Evolutionary conservation across 2,329 filamentous ascomycete species (phyloP).

Genomic region (Aspergillus candidus): DNA sequence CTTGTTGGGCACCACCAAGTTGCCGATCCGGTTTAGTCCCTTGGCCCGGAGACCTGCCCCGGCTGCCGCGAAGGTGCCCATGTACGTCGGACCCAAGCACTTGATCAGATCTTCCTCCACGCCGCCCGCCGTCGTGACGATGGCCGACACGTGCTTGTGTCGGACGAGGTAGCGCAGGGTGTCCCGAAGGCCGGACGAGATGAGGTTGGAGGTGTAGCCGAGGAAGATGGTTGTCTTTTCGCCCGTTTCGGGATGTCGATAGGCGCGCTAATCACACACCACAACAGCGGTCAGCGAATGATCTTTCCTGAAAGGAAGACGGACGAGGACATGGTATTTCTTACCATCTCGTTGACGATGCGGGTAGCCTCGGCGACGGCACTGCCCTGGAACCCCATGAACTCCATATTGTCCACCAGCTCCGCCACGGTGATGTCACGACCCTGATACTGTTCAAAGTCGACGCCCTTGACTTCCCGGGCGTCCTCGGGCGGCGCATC

Average conservation of each 20-base stretch:
- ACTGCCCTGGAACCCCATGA: slow-evolving; percentile 79
- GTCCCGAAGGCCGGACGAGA: slow-evolving; percentile 89
- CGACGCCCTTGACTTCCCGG: slow-evolving; percentile 80
- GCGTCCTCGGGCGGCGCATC: slow-evolving; percentile 71
- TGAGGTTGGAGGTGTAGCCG: slow-evolving; percentile 95
- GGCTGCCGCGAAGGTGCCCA: slow-evolving; percentile 73
- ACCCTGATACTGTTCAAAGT: slow-evolving; percentile 73
- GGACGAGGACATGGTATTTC: background rate
- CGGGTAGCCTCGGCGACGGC: slow-evolving; percentile 79
- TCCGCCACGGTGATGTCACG: slow-evolving; percentile 78
- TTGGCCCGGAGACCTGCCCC: slow-evolving; percentile 74
- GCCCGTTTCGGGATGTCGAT: slow-evolving; percentile 71
- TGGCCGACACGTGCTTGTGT: slow-evolving; percentile 83
- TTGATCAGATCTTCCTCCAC: slow-evolving; percentile 99
- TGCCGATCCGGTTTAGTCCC: slow-evolving; percentile 92
- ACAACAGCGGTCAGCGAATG: slow-evolving; percentile 1
- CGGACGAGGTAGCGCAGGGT: slow-evolving; percentile 88
- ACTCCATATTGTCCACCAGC: slow-evolving; percentile 70
- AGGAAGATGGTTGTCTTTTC: slow-evolving; percentile 89
- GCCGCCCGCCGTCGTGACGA: slow-evolving; percentile 92
- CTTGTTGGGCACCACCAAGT: slow-evolving; percentile 89
- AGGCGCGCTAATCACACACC: slow-evolving; percentile 57
- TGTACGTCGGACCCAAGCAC: slow-evolving; percentile 88
- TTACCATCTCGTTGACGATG: slow-evolving; percentile 94
- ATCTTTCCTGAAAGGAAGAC: background rate